Evolutionary conservation across 140 eudicot genomes (phyloP), one percentile per base, ranked within the genome.

Genomic region (Senecio squalidus): DNA sequence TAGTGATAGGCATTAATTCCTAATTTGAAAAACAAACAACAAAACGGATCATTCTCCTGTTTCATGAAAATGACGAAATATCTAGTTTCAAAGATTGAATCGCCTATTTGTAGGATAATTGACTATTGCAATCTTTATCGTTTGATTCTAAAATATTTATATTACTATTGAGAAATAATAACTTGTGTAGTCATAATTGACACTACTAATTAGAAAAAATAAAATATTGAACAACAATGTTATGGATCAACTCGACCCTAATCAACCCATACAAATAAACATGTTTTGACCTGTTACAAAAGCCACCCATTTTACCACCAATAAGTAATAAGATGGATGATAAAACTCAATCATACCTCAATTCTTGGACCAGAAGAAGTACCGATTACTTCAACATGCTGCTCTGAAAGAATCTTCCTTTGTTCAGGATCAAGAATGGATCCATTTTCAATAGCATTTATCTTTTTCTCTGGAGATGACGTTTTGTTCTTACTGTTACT

Each of bases 401-500:
- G 41, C 23, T 54, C 2, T 27, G n/a, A 33, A 8, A 31, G 28
- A 38, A 34, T 29, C n/a, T n/a, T n/a, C n/a, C n/a, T n/a, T n/a
- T n/a, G n/a, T 57, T 55, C 55, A 0, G 31, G 26, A 16, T 56
- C 46, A 33, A 33, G 45, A 43, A 60, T n/a, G 9, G 2, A 26
- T 60, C 26, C 66, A 60, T 67, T 48, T 57, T 73, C 20, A 1
- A 15, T 27, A 60, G 41, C 51, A 9, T 39, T 39, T 8, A 34
- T 49, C 55, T 67, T 25, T 45, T 50, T 39, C n/a, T 24, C 15
- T 9, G 9, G 13, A 43, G 6, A 60, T 55, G 31, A 31, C 28
- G 56, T 52, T 45, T 59, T 69, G 24, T 67, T 73, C 57, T 57
- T 67, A 36, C 27, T 70, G 55, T 9, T 26, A 25, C 50, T 46